Base-by-base conservation (phyloP, 1,284 basidiomycete genomes). In the Cryptococcus floricola region DNA sequence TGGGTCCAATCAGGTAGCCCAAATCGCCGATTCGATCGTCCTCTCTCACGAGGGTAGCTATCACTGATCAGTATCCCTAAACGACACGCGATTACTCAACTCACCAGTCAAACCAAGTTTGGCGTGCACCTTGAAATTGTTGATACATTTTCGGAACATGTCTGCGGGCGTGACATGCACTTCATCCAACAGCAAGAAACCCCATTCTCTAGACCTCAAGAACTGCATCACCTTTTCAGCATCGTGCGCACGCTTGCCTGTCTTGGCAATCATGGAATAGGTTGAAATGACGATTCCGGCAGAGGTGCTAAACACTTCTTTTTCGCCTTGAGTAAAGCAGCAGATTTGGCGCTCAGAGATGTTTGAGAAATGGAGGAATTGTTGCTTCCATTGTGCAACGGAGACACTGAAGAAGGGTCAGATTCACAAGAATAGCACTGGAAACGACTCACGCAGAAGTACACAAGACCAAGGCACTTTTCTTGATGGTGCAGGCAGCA, bases 171-270 rank as follows among this genome's bases (percentile, higher is more conserved):
- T 94, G 64, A 98, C 94, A 74, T 98, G 94, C 23, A 97, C 94
- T 77, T 98, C 94, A 73, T 97, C 94, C 37, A 98, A 81, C 25
- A 97, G 80, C 59, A 98, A 88, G 78, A 96, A 95, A 81, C 94
- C 82, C 94, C 94, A 98, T 77, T 98, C 94, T 49, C 91, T 81
- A 7, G 89, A 91, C 28, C 90, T 90, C 51, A 98, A 77, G 73
- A 96, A 98, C 65, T 97, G 90, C 94, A 98, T 97, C 89, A 97
- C 95, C 80, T 96, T 95, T 79, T 95, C 91, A 5, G 94, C 90
- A 69, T 95, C 91, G 71, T 96, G 90, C 7, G 94, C 95, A 58
- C 94, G 85, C 73, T 96, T 96, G 67, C 91, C 88, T 2, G 91
- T 92, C 72, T 96, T 96, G 28, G 94, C 93, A 50, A 97, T 92